phyloP scores from a whole-genome alignment of 441 rosid species.

The Daphne laureola region DNA sequence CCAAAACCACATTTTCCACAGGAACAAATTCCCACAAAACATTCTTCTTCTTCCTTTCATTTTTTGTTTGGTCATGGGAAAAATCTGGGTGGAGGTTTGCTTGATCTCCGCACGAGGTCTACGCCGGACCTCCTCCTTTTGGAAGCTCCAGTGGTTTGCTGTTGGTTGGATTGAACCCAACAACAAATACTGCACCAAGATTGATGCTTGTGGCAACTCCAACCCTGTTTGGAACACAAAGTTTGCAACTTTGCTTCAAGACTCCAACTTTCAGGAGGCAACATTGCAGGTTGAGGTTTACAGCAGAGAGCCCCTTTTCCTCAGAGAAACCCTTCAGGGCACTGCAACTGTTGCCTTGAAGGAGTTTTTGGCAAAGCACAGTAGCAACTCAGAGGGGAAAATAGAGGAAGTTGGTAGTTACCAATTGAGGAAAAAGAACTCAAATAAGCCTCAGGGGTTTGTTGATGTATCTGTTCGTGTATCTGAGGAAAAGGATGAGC shows the following conservation, averaged over 20 bases:
- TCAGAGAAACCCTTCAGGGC: constrained; percentile 74
- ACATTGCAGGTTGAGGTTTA: constrained; percentile 62
- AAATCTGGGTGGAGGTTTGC: constrained; percentile 60
- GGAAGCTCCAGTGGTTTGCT: constrained; percentile 89
- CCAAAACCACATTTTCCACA: neutral
- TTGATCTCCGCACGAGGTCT: constrained; percentile 85
- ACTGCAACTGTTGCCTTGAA: constrained; percentile 58
- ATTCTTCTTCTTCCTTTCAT: constrained; percentile 1
- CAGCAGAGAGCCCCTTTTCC: constrained; percentile 82
- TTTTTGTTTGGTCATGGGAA: constrained; percentile 39
- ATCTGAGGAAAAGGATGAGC: constrained; percentile 44
- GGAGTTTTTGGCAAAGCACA: constrained; percentile 53
- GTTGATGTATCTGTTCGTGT: constrained; percentile 60
- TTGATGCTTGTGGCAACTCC: constrained; percentile 56
- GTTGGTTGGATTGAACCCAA: constrained; percentile 87
- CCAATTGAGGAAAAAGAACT: constrained; percentile 60
- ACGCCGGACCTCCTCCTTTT: constrained; percentile 48
- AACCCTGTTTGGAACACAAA: constrained; percentile 77
- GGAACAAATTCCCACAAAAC: constrained; percentile 9
- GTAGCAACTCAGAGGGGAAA: constrained; percentile 23
- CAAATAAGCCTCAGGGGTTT: constrained; percentile 69
- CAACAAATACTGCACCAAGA: constrained; percentile 72
- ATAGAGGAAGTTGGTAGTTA: constrained; percentile 65
- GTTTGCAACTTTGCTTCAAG: constrained; percentile 57
- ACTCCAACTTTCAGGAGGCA: constrained; percentile 38